Evolutionary conservation across 208 protist species (phyloP).

Genomic region (Sergeia podlipaevii): DNA sequence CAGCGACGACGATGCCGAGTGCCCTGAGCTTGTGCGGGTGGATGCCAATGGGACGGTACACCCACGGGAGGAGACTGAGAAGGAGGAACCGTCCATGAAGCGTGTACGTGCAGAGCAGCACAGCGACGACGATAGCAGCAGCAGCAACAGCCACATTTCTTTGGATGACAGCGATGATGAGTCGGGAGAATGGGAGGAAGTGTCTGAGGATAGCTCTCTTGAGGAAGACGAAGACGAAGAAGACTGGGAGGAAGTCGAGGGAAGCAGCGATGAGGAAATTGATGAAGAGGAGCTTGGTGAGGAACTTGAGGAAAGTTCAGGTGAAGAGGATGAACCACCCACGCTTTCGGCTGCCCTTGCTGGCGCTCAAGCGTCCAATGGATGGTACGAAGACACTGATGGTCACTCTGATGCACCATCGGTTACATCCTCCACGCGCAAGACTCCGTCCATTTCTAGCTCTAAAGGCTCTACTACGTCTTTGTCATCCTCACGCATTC

Average conservation of each 20-base stretch:
- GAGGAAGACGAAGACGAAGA: conserved; percentile 18
- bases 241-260: conserved; percentile 16
- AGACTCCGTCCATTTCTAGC: conserved; percentile 24
- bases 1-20: conserved; percentile 35
- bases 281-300: conserved; percentile 41
- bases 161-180: conserved; percentile 19
- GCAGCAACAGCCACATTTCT: conserved; percentile 4
- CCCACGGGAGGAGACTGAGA: conserved; percentile 8
- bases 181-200: conserved; percentile 15
- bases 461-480: conserved; percentile 33
- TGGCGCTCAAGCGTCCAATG: conserved; percentile 3
- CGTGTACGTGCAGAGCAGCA: conserved; percentile 5
- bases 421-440: conserved; percentile 9
- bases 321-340: conserved; percentile 14
- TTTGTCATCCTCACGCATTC: conserved; percentile 50
- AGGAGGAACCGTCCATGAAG: not conserved
- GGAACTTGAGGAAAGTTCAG: conserved; percentile 14
- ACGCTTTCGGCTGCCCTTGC: conserved; percentile 11
- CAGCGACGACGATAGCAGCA: conserved; percentile 5
- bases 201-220: conserved; percentile 12
- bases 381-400: conserved; percentile 72
- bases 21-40: conserved; percentile 62
- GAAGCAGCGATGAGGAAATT: conserved; percentile 23
- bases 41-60: not conserved
- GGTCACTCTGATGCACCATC: conserved; percentile 9